Evolutionary conservation across 805 yeast genomes (phyloP).

Genomic region (Blastobotrys mokoenaii): DNA sequence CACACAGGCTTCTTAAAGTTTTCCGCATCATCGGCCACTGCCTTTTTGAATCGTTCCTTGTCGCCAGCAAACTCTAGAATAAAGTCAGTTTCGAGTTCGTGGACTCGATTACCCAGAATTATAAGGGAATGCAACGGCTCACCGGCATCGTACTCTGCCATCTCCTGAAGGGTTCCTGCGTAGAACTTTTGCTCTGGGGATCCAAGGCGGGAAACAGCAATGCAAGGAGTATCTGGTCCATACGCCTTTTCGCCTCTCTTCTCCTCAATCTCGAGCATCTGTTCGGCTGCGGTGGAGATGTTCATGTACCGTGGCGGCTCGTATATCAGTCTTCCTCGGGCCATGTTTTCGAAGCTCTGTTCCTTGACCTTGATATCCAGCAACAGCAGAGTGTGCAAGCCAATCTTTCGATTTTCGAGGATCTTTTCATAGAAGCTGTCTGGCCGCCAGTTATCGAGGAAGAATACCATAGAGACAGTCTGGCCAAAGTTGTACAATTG

Average conservation of each 20-base stretch:
- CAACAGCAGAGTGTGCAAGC: constrained; percentile 81
- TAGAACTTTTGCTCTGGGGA: constrained; percentile 74
- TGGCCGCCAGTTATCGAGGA: constrained; percentile 93
- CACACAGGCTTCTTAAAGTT: constrained; percentile 15
- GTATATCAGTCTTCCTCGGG: constrained; percentile 81
- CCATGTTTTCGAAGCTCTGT: constrained; percentile 89
- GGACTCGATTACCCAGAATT: constrained; percentile 85
- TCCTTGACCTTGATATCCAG: constrained; percentile 95
- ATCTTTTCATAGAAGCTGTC: constrained; percentile 88
- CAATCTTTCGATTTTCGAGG: constrained; percentile 81
- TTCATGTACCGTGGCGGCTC: constrained; percentile 98
- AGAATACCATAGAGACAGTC: constrained; percentile 92
- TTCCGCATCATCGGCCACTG: constrained; percentile 35
- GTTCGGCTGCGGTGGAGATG: constrained; percentile 81
- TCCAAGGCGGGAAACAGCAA: constrained; percentile 87
- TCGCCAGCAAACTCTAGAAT: constrained; percentile 62
- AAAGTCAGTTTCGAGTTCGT: constrained; percentile 84
- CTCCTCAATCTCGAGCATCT: constrained; percentile 82
- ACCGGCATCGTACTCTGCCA: constrained; percentile 81
- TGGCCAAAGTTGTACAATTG: constrained; percentile 95
- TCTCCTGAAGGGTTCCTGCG: constrained; percentile 73
- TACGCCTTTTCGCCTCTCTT: constrained; percentile 68
- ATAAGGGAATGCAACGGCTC: constrained; percentile 90
- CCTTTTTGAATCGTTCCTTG: constrained; percentile 38
- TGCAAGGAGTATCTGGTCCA: constrained; percentile 82